A percentile compares a stretch with the other conserved stretches of the same genome.
Evolutionary conservation across 441 rosid species (phyloP).

Genomic region (Arabidopsis lyrata): DNA sequence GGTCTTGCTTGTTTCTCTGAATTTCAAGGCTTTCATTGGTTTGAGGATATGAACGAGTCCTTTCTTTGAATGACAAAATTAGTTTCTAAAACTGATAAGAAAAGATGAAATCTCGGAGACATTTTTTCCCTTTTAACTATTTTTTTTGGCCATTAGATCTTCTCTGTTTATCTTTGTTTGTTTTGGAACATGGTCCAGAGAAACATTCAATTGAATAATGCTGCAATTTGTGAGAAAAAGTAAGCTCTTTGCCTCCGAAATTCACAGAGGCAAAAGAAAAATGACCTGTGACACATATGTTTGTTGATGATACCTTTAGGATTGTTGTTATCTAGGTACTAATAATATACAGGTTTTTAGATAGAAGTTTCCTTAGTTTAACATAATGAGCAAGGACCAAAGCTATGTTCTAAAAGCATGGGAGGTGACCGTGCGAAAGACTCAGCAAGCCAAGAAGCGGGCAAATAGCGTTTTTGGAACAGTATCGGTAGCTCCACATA

Average conservation of each 20-base stretch:
- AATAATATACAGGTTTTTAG: slow-evolving; percentile 11
- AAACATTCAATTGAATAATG: slow-evolving; percentile 32
- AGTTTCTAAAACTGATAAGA: slow-evolving; percentile 32
- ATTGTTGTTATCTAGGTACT: slow-evolving; percentile 24
- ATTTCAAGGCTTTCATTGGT: slow-evolving; percentile 44
- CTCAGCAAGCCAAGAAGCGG: slow-evolving; percentile 63
- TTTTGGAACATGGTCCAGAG: slow-evolving; percentile 28
- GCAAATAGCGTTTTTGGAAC: slow-evolving; percentile 65
- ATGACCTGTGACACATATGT: slow-evolving; percentile 10
- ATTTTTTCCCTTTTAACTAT: slow-evolving; percentile 30
- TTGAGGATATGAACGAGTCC: slow-evolving; percentile 49
- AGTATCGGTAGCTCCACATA: slow-evolving; percentile 52
- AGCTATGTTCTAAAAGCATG: slow-evolving; percentile 58
- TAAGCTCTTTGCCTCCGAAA: slow-evolving; percentile 8
- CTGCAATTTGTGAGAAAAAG: slow-evolving; percentile 17
- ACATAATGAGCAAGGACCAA: slow-evolving; percentile 56
- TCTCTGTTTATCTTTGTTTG: slow-evolving; percentile 36
- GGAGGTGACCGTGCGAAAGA: slow-evolving; percentile 61
- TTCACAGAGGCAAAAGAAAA: slow-evolving; percentile 13
- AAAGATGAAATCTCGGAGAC: slow-evolving; percentile 42
- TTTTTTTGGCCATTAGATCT: slow-evolving; percentile 29
- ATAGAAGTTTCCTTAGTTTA: not conserved
- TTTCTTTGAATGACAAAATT: slow-evolving; percentile 39
- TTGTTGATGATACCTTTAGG: slow-evolving; percentile 28
- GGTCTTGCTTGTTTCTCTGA: slow-evolving; percentile 49